Base-by-base conservation (phyloP, 225 moss, liverwort and hornwort species). In the Anthoceros angustus region DNA sequence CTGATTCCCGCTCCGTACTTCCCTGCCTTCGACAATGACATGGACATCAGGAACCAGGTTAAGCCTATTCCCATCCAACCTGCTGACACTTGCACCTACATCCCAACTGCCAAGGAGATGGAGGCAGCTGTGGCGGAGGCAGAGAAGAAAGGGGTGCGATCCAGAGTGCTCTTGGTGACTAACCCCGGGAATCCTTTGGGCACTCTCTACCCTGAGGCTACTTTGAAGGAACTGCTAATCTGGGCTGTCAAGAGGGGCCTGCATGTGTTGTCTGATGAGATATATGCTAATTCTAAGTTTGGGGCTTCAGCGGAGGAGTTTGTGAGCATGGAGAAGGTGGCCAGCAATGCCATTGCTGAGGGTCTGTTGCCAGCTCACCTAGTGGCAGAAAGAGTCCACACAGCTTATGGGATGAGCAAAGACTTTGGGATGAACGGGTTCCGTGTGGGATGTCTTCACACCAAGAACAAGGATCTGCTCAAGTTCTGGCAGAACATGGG, bases 401-500 rank as follows among this genome's bases (percentile, higher is more conserved):
- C 95, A 43, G 91, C 91, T 10, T 98, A 98, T 69, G 95, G 95
- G 18, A 98, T 98, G 95, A 98, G 95, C 82, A 98, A 98, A 70
- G 95, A 98, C 70, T 92, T 98, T 42, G 95, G 95, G 65, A 92
- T 98, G 95, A 98, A 88, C 72, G 95, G 95, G 42, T 98, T 98
- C 67, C 91, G 95, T 70, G 95, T 98, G 16, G 95, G 95, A 64
- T 92, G 95, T 71, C 88, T 98, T 48, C 91, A 98, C n/a, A 86
- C 95, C 46, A 98, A 80, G 70, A 92, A 85, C 77, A 76, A 76
- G 65, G 80, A 87, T 67, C 70, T 98, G 25, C 86, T 92, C 25
- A 76, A 92, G 91, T 86, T 92, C 77, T 92, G 95, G 95, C 91
- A 87, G 77, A 98, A 98, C 66, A 98, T 98, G 95, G 95, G 95